Evolutionary conservation across 2,329 filamentous ascomycete genomes (phyloP).

Genomic region (Monosporascus sp.): DNA sequence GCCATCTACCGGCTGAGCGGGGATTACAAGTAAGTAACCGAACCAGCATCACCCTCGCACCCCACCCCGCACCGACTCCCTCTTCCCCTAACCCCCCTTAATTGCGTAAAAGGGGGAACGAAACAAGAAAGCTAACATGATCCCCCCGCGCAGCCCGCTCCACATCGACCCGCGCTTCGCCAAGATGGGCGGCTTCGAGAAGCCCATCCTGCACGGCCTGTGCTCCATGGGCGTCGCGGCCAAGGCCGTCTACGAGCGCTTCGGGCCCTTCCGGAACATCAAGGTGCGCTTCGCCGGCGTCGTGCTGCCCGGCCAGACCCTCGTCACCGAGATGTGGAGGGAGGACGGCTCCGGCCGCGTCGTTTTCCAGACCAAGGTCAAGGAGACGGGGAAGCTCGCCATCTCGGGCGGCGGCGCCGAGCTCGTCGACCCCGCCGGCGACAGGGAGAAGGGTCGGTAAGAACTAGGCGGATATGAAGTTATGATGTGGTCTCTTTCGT

Average conservation of each 20-base stretch:
- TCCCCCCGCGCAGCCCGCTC: conserved; percentile 54
- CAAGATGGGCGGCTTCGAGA: conserved; percentile 92
- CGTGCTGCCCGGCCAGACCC: conserved; percentile 81
- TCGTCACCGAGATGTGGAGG: conserved; percentile 93
- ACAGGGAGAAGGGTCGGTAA: conserved; percentile 22
- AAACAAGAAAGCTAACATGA: background rate
- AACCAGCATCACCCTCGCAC: too few relatives aligned
- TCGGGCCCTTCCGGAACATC: conserved; percentile 80
- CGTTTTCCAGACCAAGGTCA: conserved; percentile 81
- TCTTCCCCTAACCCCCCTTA: background rate
- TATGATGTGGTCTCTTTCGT: background rate
- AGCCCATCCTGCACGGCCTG: conserved; percentile 91
- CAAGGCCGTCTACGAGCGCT: conserved; percentile 83
- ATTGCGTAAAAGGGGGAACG: background rate
- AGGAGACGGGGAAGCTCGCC: conserved; percentile 86
- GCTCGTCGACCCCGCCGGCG: conserved; percentile 39
- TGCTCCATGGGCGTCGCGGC: conserved; percentile 89
- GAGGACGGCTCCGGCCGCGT: conserved; percentile 61
- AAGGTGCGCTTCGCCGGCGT: conserved; percentile 88
- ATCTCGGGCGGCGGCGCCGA: conserved; percentile 79
- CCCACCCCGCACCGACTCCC: background rate
- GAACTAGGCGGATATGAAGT: conserved; percentile 12
- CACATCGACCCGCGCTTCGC: conserved; percentile 94
- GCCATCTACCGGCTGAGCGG: conserved; percentile 89
- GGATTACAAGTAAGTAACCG: conserved; percentile 66